A percentile compares a stretch with the other conserved stretches of the same genome.
phyloP scores from a whole-genome alignment of 192 early-diverging fungal genomes.

The Coemansia sp. region DNA sequence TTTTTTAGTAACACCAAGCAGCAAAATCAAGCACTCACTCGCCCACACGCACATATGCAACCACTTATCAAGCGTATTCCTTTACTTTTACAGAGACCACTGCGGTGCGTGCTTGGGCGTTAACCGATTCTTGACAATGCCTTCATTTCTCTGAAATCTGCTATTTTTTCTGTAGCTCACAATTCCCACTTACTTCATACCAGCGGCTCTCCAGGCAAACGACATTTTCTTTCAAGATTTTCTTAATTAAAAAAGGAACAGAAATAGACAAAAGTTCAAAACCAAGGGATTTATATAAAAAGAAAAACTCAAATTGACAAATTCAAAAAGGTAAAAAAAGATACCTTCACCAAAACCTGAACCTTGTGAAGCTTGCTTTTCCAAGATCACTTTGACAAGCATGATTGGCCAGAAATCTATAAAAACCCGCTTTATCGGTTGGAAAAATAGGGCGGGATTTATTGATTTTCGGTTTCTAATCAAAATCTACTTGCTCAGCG shows the following conservation, averaged over 20 bases:
- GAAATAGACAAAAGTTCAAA: background rate
- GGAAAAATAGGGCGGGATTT: background rate
- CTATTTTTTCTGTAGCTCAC: background rate
- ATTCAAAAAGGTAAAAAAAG: background rate
- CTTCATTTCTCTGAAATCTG: background rate
- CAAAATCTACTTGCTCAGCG: conserved; percentile 1
- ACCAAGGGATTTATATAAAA: background rate
- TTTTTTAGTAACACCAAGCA: no score
- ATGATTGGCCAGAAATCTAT: background rate
- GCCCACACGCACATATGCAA: no score
- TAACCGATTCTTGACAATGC: no score
- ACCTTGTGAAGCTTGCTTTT: background rate
- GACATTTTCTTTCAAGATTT: conserved; percentile 17
- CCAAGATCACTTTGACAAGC: background rate
- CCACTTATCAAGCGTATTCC: no score
- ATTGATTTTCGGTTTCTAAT: background rate
- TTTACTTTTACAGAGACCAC: no score
- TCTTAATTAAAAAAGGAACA: background rate
- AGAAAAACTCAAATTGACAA: background rate
- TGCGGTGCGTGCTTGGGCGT: no score
- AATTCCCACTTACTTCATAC: conserved; percentile 44
- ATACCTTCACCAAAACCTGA: background rate
- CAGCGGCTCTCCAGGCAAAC: conserved; percentile 53
- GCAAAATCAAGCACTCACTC: no score
- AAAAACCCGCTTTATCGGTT: background rate